Percentiles rank a stretch among this genome's conserved stretches.
Conservation (phyloP, 2,329 filamentous ascomycete genomes). For the Polychaeton citri region DNA sequence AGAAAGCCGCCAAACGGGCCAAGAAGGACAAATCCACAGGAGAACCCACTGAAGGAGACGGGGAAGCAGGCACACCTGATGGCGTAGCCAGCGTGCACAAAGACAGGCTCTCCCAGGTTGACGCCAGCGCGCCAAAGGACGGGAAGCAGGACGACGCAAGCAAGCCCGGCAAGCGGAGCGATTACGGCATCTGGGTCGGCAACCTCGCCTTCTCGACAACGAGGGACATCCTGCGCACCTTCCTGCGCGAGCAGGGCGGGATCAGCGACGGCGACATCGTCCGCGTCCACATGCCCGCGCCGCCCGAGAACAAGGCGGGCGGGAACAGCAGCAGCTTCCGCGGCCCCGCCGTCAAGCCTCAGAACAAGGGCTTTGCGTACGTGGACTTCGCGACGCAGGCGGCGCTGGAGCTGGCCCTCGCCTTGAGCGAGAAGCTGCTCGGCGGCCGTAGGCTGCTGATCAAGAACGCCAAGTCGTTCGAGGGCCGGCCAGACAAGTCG, state of each 20-base stretch:
- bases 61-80: constrained; percentile 2
- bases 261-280: constrained; percentile 58
- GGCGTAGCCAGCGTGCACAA: constrained; percentile 5
- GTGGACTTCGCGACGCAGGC: constrained; percentile 68
- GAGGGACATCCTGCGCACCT: constrained; percentile 59
- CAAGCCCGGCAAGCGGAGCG: constrained; percentile 49
- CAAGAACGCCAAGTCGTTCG: constrained; percentile 82
- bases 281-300: constrained; percentile 64
- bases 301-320: constrained; percentile 18
- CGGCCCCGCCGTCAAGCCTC: constrained; percentile 35
- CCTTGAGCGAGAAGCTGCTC: constrained; percentile 72
- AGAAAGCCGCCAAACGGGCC: constrained; percentile 52
- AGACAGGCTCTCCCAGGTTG: background rate
- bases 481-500: constrained; percentile 60
- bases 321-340: constrained; percentile 1
- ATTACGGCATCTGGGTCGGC: constrained; percentile 87
- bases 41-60: constrained; percentile 4
- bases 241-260: constrained; percentile 57
- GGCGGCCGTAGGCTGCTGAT: constrained; percentile 71
- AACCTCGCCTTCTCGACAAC: constrained; percentile 80
- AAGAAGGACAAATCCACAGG: constrained; percentile 2
- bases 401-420: constrained; percentile 63
- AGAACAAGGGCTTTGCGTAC: constrained; percentile 93
- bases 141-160: constrained; percentile 1
- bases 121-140: constrained; percentile 6